Base-by-base conservation (phyloP, 305 asterid genomes). In the Stenogyne calaminthoides region DNA sequence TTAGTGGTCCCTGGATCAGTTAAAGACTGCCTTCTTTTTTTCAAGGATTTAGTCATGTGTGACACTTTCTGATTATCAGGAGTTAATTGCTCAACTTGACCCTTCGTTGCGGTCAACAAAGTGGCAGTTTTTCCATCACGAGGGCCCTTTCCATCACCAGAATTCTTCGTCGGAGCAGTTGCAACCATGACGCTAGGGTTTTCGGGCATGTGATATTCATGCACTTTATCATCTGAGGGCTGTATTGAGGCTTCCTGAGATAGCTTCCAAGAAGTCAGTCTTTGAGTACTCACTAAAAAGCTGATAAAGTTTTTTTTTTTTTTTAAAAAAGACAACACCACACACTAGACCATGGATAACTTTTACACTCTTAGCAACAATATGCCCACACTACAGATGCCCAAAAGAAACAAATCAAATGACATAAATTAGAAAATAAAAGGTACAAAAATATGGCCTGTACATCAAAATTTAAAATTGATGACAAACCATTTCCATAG, bases 171-270 rank as follows among this genome's bases (percentile, higher is more conserved):
- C 11, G 84, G 69, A 72, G 70, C 72, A 80, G 75, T 77, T 60
- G 61, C 49, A 15, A 10, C 69, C 32, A 77, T 51, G 59, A 69
- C 67, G 15, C 71, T 58, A 20, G 79, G 18, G 73, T 77, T 80
- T 44, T 49, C 67, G 66, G 69, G 36, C 6, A 56, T 67, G 70
- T n/a, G 67, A 19, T 62, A 75, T 63, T 70, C 84, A 49, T 36
- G 75, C 57, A 40, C 72, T 71, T 71, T 77, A 54, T 69, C 77
- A 68, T 76, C 84, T 76, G 64, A 54, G 36, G 86, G 74, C 34
- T 80, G 81, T 73, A 64, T 14, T 15, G 78, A 42, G 27, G 67
- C 62, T 36, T 80, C 96, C 94, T 88, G 92, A 70, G 76, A 75
- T 70, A 72, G 78, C 49, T 18, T 66, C 49, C 73, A 77, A 69